phyloP scores from a whole-genome alignment of 2,329 filamentous ascomycete species.

The Tolypocladium nubicola region DNA sequence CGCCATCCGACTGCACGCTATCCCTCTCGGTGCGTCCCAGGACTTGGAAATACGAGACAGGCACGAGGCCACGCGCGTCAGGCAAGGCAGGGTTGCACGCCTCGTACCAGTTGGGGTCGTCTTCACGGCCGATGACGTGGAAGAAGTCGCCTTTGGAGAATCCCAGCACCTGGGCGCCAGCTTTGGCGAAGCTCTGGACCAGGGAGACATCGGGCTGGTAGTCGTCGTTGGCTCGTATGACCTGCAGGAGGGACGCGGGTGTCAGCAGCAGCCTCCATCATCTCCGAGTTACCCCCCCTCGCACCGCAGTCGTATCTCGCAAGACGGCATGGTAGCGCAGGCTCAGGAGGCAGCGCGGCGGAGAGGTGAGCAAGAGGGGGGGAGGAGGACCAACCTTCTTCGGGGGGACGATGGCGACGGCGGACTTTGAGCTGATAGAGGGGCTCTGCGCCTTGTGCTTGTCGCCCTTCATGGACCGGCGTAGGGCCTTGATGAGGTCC shows the following conservation, averaged over 20 bases:
- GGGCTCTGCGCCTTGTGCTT: conserved; percentile 65
- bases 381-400: conserved; percentile 62
- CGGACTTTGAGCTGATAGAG: conserved; percentile 73
- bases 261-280: neutral
- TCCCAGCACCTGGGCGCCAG: conserved; percentile 64
- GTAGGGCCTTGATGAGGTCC: conserved; percentile 54
- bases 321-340: neutral
- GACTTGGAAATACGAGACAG: conserved; percentile 86
- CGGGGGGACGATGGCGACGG: conserved; percentile 78
- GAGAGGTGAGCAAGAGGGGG: neutral
- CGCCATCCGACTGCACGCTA: conserved; percentile 60
- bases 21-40: conserved; percentile 88
- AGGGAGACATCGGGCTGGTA: conserved; percentile 68
- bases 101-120: conserved; percentile 95
- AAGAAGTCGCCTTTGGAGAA: conserved; percentile 97
- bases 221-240: conserved; percentile 94
- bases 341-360: neutral
- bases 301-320: neutral
- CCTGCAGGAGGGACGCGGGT: conserved; percentile 41
- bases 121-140: conserved; percentile 91
- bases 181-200: conserved; percentile 83
- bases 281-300: neutral
- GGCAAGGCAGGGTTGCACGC: conserved; percentile 89
- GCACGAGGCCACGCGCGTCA: conserved; percentile 81
- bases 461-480: conserved; percentile 83